Base-by-base conservation (phyloP, 2,329 filamentous ascomycete genomes). In the Claviceps citrina region DNA sequence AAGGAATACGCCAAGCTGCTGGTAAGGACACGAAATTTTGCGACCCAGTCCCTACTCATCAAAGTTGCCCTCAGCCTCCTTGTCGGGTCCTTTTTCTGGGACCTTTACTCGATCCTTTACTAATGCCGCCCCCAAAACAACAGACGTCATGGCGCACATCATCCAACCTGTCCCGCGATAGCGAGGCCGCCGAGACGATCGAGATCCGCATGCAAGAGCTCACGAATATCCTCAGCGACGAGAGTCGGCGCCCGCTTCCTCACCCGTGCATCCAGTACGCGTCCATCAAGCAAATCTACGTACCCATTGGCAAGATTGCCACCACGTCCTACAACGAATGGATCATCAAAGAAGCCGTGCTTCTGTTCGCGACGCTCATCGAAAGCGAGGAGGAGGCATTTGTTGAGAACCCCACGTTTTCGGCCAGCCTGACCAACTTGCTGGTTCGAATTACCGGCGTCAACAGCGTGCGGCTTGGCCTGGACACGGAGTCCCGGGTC, bases 301-400 rank as follows among this genome's bases (percentile, higher is more conserved):
- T 85, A 4, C 81, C 84, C 10, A 79, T 96, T 47, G 83, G 84
- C 46, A 86, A 93, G 62, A 86, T 96, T 49, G 86, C 87, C 3
- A 77, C 84, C 2, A 80, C 81, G 0, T 86, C 83, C 25, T 81
- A 84, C 57, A 83, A 93, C 58, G 82, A 93, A 51, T 80, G 76
- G 54, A 80, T 95, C 53, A 81, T 96, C 49, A 78, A 81, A 47
- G 83, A 89, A 54, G 82, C 84, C 20, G 81, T 94, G 28, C 68
- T 80, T 31, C 78, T 95, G 55, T 95, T 95, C 60, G 85, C 84
- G 42, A 86, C 85, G 13, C 71, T 98, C 46, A 84, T 96, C 52
- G 91, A 98, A 61, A 91, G 86, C 57, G 91, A 96, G 59, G 87
- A 95, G 62, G 91, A 95, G 56, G 85, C 86, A 27, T 93, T 96